A percentile compares a stretch with the other conserved stretches of the same genome.
These are phyloP conservation scores for Chytriomyces confervae DNA, from an alignment of 192 early-diverging fungal species.

Conservation along the genomic window DNA sequence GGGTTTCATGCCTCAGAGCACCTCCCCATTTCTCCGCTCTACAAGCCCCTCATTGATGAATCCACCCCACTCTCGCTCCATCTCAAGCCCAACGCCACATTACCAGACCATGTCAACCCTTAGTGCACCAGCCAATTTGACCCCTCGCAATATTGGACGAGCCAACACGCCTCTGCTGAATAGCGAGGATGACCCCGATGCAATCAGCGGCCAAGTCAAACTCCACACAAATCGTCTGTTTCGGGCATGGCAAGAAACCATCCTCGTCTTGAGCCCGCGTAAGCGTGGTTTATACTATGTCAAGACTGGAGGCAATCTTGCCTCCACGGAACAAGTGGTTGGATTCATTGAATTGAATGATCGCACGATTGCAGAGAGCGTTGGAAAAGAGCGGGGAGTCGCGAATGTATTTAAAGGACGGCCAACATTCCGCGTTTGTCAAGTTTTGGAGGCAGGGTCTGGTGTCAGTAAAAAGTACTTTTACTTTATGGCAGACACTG, in stretches of 20 bases:
- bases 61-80: not conserved
- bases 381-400: constrained; percentile 8
- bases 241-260: constrained; percentile 27
- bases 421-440: constrained; percentile 16
- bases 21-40: constrained; percentile 3
- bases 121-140: not conserved
- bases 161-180: constrained; percentile 13
- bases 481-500: constrained; percentile 2
- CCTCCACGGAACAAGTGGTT: constrained; percentile 31
- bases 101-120: not conserved
- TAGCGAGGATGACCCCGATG: constrained; percentile 29
- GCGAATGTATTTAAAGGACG: constrained; percentile 17
- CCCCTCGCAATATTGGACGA: not conserved
- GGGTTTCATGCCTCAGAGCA: not conserved
- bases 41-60: not conserved
- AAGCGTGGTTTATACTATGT: constrained; percentile 36
- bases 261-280: constrained; percentile 24
- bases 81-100: constrained; percentile 5
- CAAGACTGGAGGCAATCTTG: constrained; percentile 14
- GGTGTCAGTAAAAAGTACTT: constrained; percentile 26
- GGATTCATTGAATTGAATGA: constrained; percentile 31
- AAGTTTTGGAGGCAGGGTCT: constrained; percentile 10
- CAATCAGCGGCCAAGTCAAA: constrained; percentile 20
- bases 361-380: not conserved
- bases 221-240: constrained; percentile 26